Conservation (phyloP, 768 basidiomycete species). For the Mrakia frigida region DNA sequence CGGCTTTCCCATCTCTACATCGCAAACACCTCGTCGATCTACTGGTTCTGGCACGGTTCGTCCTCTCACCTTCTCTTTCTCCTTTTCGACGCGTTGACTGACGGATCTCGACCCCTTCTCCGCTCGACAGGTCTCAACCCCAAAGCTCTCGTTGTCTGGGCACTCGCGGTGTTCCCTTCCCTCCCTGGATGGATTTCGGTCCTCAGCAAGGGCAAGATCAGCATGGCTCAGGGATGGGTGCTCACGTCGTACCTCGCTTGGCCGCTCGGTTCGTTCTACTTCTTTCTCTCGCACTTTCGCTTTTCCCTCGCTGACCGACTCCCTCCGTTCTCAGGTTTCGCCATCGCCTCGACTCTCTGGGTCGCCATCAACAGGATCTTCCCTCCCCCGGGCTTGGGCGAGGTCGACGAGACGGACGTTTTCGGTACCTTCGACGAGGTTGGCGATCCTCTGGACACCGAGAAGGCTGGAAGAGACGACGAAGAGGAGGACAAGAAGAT, state of each 20-base stretch:
- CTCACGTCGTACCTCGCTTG: slow-evolving; percentile 28
- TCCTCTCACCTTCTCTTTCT: neutral
- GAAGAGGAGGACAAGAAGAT: neutral
- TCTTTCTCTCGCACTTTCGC: neutral
- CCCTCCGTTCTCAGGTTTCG: slow-evolving; percentile 32
- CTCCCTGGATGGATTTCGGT: slow-evolving; percentile 24
- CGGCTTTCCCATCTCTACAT: slow-evolving; percentile 26
- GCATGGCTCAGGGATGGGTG: slow-evolving; percentile 12
- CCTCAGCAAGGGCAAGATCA: slow-evolving; percentile 6
- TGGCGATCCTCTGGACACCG: neutral
- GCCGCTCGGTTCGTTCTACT: slow-evolving; percentile 19
- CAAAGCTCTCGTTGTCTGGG: slow-evolving; percentile 20
- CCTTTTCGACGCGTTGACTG: neutral
- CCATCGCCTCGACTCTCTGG: slow-evolving; percentile 35
- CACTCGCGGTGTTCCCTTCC: slow-evolving; percentile 25
- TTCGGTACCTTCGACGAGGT: slow-evolving; percentile 38
- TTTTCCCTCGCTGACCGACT: neutral
- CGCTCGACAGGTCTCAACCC: slow-evolving; percentile 23
- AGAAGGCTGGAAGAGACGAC: neutral
- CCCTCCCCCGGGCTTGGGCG: slow-evolving; percentile 33
- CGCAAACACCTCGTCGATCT: neutral
- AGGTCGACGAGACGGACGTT: slow-evolving; percentile 37
- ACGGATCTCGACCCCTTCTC: neutral
- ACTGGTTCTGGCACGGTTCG: slow-evolving; percentile 33
- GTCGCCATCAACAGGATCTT: slow-evolving; percentile 34